phyloP scores from a whole-genome alignment of 73 alveolate genomes.

The Diophrys sp. region DNA sequence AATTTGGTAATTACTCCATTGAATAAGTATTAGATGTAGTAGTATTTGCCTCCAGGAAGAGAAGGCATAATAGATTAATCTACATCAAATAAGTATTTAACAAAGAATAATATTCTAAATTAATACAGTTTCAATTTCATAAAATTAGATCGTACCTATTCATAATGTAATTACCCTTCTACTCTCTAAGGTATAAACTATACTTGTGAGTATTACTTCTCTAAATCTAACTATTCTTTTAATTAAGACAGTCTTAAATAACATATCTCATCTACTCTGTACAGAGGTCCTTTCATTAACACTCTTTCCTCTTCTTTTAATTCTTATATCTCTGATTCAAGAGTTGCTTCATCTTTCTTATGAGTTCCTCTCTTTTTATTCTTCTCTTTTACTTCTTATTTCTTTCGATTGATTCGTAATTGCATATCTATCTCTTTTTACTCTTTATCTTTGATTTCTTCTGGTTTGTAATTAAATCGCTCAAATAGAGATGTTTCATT shows the following conservation, averaged over 20 bases:
- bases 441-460: not conserved
- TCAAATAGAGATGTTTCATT: not conserved
- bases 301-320: not conserved
- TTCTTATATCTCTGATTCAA: not conserved
- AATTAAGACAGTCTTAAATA: too few species aligned
- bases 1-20: not conserved
- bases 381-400: not conserved
- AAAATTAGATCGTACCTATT: not conserved
- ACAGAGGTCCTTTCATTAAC: not conserved
- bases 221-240: not conserved
- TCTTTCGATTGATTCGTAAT: not conserved
- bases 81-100: not conserved
- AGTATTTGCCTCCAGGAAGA: not conserved
- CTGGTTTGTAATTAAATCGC: not conserved
- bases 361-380: not conserved
- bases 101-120: not conserved
- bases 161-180: not conserved
- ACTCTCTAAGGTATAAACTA: not conserved
- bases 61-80: not conserved
- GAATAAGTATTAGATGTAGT: not conserved
- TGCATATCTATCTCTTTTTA: not conserved
- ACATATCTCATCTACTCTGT: not conserved
- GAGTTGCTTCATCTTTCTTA: not conserved
- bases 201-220: not conserved
- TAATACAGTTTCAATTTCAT: not conserved